Evolutionary conservation across 352 stramenopile species (phyloP).

Genomic region (Phytophthora litchii): DNA sequence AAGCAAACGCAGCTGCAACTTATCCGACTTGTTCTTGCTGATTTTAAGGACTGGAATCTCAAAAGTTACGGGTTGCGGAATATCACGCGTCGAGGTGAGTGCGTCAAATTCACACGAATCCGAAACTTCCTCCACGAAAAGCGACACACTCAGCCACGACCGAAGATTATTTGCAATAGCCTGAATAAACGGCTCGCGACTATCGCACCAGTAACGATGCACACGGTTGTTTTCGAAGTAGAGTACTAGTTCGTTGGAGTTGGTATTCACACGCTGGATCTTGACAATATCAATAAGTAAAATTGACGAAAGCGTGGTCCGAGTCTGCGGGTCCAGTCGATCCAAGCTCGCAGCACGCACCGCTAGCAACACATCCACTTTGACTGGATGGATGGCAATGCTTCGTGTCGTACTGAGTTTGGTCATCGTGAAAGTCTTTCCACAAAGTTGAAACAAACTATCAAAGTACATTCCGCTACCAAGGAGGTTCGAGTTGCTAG

Average conservation of each 20-base stretch:
- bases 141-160: slow-evolving; percentile 81
- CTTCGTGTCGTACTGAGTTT: slow-evolving; percentile 86
- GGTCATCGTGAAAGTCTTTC: slow-evolving; percentile 85
- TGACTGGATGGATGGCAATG: slow-evolving; percentile 67
- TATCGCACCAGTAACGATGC: slow-evolving; percentile 88
- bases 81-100: slow-evolving; percentile 75
- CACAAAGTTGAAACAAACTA: slow-evolving; percentile 85
- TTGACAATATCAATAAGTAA: slow-evolving; percentile 90
- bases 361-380: slow-evolving; percentile 73
- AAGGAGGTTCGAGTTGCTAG: slow-evolving; percentile 27
- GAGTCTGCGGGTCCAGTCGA: slow-evolving; percentile 67
- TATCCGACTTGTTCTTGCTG: slow-evolving; percentile 78
- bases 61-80: slow-evolving; percentile 81
- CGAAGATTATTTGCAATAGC: slow-evolving; percentile 87
- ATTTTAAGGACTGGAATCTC: slow-evolving; percentile 88
- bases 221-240: slow-evolving; percentile 90
- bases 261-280: slow-evolving; percentile 84
- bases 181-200: slow-evolving; percentile 87
- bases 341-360: slow-evolving; percentile 83
- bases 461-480: slow-evolving; percentile 88
- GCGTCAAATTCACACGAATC: slow-evolving; percentile 87
- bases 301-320: slow-evolving; percentile 79
- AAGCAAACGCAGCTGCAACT: slow-evolving; percentile 75
- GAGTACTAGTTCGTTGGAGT: slow-evolving; percentile 82
- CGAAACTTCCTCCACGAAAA: slow-evolving; percentile 85